Base-by-base conservation (phyloP, 805 yeast genomes). In the Metschnikowia kunwiensis region DNA sequence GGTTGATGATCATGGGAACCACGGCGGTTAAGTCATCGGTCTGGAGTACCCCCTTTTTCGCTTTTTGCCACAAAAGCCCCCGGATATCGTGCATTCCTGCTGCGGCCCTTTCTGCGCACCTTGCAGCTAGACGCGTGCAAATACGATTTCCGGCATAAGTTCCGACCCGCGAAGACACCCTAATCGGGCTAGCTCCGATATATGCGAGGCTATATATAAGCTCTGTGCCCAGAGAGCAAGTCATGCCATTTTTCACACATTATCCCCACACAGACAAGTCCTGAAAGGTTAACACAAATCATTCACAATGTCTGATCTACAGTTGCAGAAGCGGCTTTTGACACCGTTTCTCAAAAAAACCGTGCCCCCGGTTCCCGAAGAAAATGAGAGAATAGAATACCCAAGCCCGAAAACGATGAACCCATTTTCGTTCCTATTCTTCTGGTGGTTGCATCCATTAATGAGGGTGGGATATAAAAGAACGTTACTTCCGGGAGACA, bases 371-470 rank as follows among this genome's bases (percentile, higher is more conserved):
- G 50, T 78, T 0, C 82, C 84, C 0, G 42, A 61, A 1, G 71
- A 69, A 15, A 74, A 72, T 1, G 80, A 77, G 42, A 55, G 85
- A 37, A 51, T 38, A 10, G 51, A 47, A 5, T 78, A 63, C 50
- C n/a, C n/a, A n/a, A n/a, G n/a, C n/a, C 84, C 83, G 0, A 61
- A 55, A 34, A 40, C 49, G 19, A 63, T 71, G 11, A 70, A 70
- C 35, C 26, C 57, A 19, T 5, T 78, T 8, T 66, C 70, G 10
- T 60, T 60, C 46, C 30, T 68, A 0, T 74, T 78, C 48, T 78
- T 82, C 54, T 71, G 80, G 77, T 85, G 91, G 89, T 58, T 84
- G 30, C 50, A 60, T 17, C 88, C 88, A 0, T 49, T 84, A 26
- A 59, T 85, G 66, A 61, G 58, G 11, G 73, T 74, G 6, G 93